These are phyloP conservation scores for Phaeotremella skinneri DNA, from an alignment of 768 basidiomycete species.

Conservation along the genomic window DNA sequence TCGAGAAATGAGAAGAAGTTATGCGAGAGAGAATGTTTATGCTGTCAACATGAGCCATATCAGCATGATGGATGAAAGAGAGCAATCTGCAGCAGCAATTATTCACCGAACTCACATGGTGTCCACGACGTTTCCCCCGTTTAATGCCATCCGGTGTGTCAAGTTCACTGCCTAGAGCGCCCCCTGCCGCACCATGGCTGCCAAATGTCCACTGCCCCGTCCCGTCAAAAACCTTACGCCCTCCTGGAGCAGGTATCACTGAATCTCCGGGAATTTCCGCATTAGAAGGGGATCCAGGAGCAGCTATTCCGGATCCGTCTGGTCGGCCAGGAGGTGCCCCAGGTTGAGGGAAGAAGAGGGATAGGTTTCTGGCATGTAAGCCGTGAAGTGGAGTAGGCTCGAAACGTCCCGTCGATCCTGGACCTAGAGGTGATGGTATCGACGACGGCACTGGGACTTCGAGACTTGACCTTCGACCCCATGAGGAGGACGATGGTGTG, in stretches of 20 bases:
- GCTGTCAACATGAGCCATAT: constrained; percentile 59
- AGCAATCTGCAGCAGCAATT: constrained; percentile 1
- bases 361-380: constrained; percentile 86
- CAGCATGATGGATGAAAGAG: not conserved
- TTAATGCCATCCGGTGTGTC: constrained; percentile 27
- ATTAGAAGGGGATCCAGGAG: constrained; percentile 29
- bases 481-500: constrained; percentile 14
- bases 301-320: constrained; percentile 58
- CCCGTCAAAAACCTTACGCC: constrained; percentile 66
- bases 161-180: constrained; percentile 1
- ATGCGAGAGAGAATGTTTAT: constrained; percentile 90
- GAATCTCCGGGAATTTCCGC: constrained; percentile 46
- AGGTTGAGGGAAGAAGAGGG: constrained; percentile 84
- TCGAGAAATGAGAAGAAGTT: constrained; percentile 95
- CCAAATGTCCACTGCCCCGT: constrained; percentile 54
- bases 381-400: constrained; percentile 43
- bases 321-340: constrained; percentile 58
- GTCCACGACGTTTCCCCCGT: constrained; percentile 46
- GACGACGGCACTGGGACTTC: constrained; percentile 13
- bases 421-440: not conserved
- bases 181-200: constrained; percentile 1
- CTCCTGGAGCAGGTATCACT: constrained; percentile 51
- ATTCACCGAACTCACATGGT: constrained; percentile 48
- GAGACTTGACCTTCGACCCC: constrained; percentile 3
- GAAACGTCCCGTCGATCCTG: constrained; percentile 9